Evolutionary conservation across 1,284 basidiomycete species (phyloP).

Genomic region (Mycocalia duriaeana): DNA sequence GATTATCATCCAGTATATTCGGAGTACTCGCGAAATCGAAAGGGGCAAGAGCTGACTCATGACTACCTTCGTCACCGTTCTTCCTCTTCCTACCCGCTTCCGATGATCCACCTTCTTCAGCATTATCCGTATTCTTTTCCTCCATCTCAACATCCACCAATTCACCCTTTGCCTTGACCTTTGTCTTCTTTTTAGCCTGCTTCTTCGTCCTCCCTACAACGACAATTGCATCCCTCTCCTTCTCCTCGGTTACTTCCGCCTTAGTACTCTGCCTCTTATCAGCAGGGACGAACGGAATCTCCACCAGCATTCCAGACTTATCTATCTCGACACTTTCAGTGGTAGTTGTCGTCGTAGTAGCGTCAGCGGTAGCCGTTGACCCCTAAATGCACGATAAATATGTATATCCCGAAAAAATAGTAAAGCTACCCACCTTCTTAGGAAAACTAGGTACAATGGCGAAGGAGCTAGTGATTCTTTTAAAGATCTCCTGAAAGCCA

Average conservation of each 20-base stretch:
- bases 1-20: conserved; percentile 73
- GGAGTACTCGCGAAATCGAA: conserved; percentile 77
- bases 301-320: conserved; percentile 41
- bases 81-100: conserved; percentile 4
- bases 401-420: conserved; percentile 1
- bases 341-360: background rate
- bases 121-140: conserved; percentile 46
- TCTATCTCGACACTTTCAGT: conserved; percentile 1
- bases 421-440: background rate
- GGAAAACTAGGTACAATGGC: conserved; percentile 45
- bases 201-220: conserved; percentile 59
- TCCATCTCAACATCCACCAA: conserved; percentile 33
- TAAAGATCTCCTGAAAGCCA: conserved; percentile 48
- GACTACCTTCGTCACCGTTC: conserved; percentile 15
- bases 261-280: conserved; percentile 36
- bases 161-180: conserved; percentile 30
- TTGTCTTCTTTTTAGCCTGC: conserved; percentile 54
- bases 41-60: conserved; percentile 31
- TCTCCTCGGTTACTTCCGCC: conserved; percentile 26
- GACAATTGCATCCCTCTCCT: conserved; percentile 60
- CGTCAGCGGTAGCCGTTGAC: too few relatives aligned
- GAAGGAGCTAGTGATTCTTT: conserved; percentile 50
- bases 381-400: background rate
- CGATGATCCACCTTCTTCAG: conserved; percentile 4
- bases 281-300: conserved; percentile 69